phyloP scores from a whole-genome alignment of 1,284 basidiomycete species.

The Fistulinella cinereoalba region DNA sequence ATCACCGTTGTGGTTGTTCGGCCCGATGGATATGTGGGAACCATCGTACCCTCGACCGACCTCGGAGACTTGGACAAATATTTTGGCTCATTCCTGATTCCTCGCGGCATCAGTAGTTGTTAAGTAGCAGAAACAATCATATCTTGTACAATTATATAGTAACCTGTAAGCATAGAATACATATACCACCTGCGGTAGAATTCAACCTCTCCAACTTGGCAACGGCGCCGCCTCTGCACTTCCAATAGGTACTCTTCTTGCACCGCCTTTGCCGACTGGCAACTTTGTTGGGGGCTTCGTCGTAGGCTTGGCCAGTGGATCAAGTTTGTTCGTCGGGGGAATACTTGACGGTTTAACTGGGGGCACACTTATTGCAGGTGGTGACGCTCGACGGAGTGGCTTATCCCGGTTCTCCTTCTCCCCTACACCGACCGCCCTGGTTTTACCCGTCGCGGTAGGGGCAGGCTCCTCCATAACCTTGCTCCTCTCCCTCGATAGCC shows the following conservation, averaged over 20 bases:
- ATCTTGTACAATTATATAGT: constrained; percentile 27
- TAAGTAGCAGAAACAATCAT: background rate
- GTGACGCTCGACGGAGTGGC: constrained; percentile 20
- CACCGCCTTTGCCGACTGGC: constrained; percentile 39
- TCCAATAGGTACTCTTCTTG: constrained; percentile 55
- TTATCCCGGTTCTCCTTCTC: constrained; percentile 36
- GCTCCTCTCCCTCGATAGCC: constrained; percentile 41
- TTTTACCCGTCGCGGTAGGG: constrained; percentile 13
- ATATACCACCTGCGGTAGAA: constrained; percentile 21
- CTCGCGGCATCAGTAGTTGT: constrained; percentile 1
- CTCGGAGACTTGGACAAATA: constrained; percentile 37
- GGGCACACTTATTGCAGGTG: constrained; percentile 8
- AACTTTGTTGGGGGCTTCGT: constrained; percentile 25
- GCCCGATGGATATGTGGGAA: constrained; percentile 59
- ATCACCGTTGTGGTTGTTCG: constrained; percentile 54
- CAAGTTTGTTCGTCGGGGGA: constrained; percentile 14
- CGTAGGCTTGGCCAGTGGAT: constrained; percentile 14
- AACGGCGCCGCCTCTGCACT: constrained; percentile 54
- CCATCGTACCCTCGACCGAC: constrained; percentile 38
- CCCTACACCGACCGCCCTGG: constrained; percentile 26
- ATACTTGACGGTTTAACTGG: constrained; percentile 18
- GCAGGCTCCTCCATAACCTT: constrained; percentile 33
- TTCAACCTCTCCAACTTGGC: constrained; percentile 35
- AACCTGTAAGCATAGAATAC: constrained; percentile 13
- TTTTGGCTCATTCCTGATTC: constrained; percentile 35